A percentile compares a stretch with the other conserved stretches of the same genome.
Evolutionary conservation across 352 stramenopile species (phyloP).

Genomic region (Phytophthora meadii): DNA sequence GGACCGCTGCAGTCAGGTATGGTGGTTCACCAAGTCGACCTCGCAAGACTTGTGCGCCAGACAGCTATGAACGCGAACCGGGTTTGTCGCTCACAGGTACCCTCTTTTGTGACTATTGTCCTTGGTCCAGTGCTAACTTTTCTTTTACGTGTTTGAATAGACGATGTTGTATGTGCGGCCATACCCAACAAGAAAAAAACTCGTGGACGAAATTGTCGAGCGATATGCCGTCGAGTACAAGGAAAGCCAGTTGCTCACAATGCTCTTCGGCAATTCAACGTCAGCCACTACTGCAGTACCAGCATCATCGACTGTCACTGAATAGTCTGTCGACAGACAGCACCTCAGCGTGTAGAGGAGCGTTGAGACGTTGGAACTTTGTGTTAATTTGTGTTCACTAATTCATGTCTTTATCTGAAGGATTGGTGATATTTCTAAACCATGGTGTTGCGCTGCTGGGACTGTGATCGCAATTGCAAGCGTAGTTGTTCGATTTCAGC

Average conservation of each 20-base stretch:
- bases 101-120: not conserved
- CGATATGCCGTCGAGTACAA: constrained; percentile 88
- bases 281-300: constrained; percentile 25
- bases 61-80: constrained; percentile 91
- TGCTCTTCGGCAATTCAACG: constrained; percentile 66
- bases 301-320: constrained; percentile 19
- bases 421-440: not conserved
- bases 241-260: constrained; percentile 82
- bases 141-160: constrained; percentile 30
- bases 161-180: constrained; percentile 85
- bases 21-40: constrained; percentile 75
- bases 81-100: constrained; percentile 83
- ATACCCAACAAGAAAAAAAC: constrained; percentile 88
- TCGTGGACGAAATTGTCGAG: constrained; percentile 90
- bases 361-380: constrained; percentile 13
- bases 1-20: constrained; percentile 86
- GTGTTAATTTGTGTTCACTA: constrained; percentile 4
- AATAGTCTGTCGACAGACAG: constrained; percentile 13
- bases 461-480: constrained; percentile 24
- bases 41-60: constrained; percentile 80
- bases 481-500: constrained; percentile 74
- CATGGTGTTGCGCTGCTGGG: constrained; percentile 3
- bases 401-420: not conserved
- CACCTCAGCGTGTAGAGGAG: constrained; percentile 17
- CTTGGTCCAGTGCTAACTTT: not conserved